These are phyloP conservation scores for Fusarium chaquense DNA, from an alignment of 2,329 filamentous ascomycete species.

Conservation along the genomic window DNA sequence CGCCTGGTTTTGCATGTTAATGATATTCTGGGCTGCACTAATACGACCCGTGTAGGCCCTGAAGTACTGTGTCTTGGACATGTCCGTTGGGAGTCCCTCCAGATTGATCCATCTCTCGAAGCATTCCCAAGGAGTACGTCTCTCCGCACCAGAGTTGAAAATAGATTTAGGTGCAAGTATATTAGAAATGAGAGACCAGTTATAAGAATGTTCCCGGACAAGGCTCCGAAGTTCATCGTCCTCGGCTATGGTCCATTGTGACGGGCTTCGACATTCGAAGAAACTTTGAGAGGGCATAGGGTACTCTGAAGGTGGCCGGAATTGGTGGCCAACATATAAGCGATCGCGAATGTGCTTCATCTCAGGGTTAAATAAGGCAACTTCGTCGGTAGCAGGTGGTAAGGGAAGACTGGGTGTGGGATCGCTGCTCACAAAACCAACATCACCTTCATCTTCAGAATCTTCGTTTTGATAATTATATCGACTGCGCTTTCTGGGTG, in stretches of 20 bases:
- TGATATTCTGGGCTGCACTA: conserved; percentile 68
- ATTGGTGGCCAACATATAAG: conserved; percentile 90
- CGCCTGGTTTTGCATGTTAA: conserved; percentile 66
- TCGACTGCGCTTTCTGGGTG: conserved; percentile 81
- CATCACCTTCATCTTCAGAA: conserved; percentile 68
- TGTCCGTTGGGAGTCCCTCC: conserved; percentile 90
- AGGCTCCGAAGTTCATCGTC: conserved; percentile 88
- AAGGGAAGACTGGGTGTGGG: conserved; percentile 62
- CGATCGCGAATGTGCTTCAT: conserved; percentile 91
- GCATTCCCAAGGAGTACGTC: conserved; percentile 97
- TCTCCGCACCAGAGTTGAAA: conserved; percentile 87
- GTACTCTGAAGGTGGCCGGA: conserved; percentile 91
- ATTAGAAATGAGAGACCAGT: conserved; percentile 94
- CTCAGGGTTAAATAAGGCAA: conserved; percentile 89
- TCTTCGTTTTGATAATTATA: conserved; percentile 84
- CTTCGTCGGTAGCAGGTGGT: conserved; percentile 76
- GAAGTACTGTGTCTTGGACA: conserved; percentile 97
- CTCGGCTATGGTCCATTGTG: conserved; percentile 91
- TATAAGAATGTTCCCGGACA: conserved; percentile 94
- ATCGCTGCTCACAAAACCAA: conserved; percentile 68
- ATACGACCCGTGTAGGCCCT: conserved; percentile 74
- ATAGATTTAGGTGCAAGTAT: conserved; percentile 79
- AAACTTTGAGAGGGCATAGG: conserved; percentile 91
- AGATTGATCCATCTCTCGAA: conserved; percentile 96
- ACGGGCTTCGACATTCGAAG: conserved; percentile 87